Conservation (phyloP, 2,329 filamentous ascomycete species). For the Apiospora hydei region DNA sequence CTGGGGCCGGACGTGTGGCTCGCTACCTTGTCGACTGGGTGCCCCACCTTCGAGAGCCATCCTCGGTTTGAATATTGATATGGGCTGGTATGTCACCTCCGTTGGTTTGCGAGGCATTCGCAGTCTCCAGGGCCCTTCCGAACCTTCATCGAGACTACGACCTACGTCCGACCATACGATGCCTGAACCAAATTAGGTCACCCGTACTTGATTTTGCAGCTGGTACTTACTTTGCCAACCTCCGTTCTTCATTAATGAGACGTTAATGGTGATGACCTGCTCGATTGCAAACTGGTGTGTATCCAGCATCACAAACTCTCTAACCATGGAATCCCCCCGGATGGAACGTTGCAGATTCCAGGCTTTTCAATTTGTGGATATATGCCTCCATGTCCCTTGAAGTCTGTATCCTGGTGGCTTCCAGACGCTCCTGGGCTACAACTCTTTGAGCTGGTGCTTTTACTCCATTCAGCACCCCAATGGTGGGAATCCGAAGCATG, state of each 20-base stretch:
- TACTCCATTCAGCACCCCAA: not conserved
- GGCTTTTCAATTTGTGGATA: no score
- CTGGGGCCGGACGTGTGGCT: not conserved
- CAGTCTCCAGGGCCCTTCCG: not conserved
- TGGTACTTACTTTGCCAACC: not conserved
- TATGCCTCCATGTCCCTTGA: not conserved
- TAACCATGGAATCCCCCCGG: not conserved
- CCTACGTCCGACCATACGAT: not conserved
- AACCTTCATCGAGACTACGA: not conserved
- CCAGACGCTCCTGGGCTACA: not conserved
- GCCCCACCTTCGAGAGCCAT: not conserved
- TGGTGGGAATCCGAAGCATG: not conserved
- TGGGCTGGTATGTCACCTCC: no score
- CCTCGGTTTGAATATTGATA: not conserved
- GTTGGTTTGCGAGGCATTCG: not conserved
- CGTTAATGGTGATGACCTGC: not conserved
- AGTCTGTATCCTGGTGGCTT: not conserved
- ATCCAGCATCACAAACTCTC: not conserved
- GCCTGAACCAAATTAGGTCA: no score
- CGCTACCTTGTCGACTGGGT: not conserved
- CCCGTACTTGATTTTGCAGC: no score
- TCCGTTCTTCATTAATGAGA: not conserved
- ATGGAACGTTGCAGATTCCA: no score
- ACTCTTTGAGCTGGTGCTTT: not conserved
- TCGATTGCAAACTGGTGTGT: not conserved